Percentiles rank a stretch among this genome's conserved stretches.
These are phyloP conservation scores for Gryganskiella cystojenkinii DNA, from an alignment of 192 early-diverging fungal genomes.

Conservation along the genomic window DNA sequence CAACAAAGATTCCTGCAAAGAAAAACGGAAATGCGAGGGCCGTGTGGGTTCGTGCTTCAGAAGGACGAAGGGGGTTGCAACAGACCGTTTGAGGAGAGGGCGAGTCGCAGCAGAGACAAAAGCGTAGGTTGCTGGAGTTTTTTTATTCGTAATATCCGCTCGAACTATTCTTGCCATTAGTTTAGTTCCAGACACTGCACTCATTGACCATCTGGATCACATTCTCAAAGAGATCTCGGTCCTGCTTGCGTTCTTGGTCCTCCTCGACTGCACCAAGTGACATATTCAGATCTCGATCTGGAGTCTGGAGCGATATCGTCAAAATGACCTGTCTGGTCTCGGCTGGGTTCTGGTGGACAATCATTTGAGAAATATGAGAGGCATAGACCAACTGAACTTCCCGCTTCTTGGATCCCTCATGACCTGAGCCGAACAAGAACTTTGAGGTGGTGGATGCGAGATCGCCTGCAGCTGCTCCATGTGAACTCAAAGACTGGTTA, in stretches of 20 bases:
- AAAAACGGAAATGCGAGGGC: too few relatives aligned
- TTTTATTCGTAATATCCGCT: too few relatives aligned
- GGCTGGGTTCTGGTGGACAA: slow-evolving; percentile 59
- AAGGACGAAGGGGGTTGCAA: too few relatives aligned
- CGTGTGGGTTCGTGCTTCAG: too few relatives aligned
- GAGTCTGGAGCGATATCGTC: slow-evolving; percentile 55
- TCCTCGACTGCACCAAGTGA: slow-evolving; percentile 8
- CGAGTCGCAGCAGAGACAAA: too few relatives aligned
- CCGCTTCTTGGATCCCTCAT: slow-evolving; percentile 45
- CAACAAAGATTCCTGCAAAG: too few relatives aligned
- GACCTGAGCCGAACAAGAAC: slow-evolving; percentile 58
- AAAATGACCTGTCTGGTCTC: slow-evolving; percentile 59
- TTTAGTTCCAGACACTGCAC: slow-evolving; percentile 49
- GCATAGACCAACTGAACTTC: slow-evolving; percentile 64
- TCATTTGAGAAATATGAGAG: slow-evolving; percentile 59
- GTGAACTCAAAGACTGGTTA: slow-evolving; percentile 37
- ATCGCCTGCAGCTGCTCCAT: slow-evolving; percentile 22
- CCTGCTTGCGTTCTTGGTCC: slow-evolving; percentile 23
- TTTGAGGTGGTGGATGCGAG: slow-evolving; percentile 22
- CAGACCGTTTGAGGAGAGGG: too few relatives aligned
- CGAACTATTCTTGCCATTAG: background rate
- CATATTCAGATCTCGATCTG: slow-evolving; percentile 26
- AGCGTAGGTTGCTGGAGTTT: too few relatives aligned
- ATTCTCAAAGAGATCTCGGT: slow-evolving; percentile 55
- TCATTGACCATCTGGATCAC: slow-evolving; percentile 55